Conservation (phyloP, 1,139 yeast species). For the Pichia sp. region DNA sequence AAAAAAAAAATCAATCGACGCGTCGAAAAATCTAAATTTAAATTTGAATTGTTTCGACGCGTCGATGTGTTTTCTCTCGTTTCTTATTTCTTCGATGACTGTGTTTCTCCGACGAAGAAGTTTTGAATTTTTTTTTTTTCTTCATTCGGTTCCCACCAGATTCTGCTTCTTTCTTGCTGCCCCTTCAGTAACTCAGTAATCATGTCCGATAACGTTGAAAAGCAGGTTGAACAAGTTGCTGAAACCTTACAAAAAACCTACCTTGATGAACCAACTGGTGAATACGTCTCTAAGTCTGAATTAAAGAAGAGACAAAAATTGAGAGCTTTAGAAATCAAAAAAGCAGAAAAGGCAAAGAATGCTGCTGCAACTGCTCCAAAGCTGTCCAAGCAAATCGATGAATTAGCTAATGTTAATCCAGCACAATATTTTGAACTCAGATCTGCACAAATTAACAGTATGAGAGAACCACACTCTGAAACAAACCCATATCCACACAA, state of each 20-base stretch:
- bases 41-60: too few relatives aligned
- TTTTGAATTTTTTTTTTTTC: too few relatives aligned
- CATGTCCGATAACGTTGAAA: neutral
- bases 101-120: too few relatives aligned
- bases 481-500: conserved; percentile 94
- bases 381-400: conserved; percentile 54
- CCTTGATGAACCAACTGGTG: conserved; percentile 92
- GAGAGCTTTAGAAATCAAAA: conserved; percentile 81
- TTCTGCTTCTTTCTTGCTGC: too few relatives aligned
- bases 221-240: conserved; percentile 47
- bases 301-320: conserved; percentile 92
- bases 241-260: conserved; percentile 82
- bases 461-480: conserved; percentile 55
- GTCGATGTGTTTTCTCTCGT: too few relatives aligned
- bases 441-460: conserved; percentile 79
- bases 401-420: conserved; percentile 84
- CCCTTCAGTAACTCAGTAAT: neutral
- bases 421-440: conserved; percentile 91
- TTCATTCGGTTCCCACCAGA: too few relatives aligned
- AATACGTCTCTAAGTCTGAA: conserved; percentile 92
- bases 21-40: too few relatives aligned
- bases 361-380: conserved; percentile 46
- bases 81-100: too few relatives aligned
- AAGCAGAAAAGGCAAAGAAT: conserved; percentile 78
- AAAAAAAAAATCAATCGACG: too few relatives aligned